Evolutionary conservation across 2,329 filamentous ascomycete genomes (phyloP).

Genomic region (Sarocladium brachiariae): DNA sequence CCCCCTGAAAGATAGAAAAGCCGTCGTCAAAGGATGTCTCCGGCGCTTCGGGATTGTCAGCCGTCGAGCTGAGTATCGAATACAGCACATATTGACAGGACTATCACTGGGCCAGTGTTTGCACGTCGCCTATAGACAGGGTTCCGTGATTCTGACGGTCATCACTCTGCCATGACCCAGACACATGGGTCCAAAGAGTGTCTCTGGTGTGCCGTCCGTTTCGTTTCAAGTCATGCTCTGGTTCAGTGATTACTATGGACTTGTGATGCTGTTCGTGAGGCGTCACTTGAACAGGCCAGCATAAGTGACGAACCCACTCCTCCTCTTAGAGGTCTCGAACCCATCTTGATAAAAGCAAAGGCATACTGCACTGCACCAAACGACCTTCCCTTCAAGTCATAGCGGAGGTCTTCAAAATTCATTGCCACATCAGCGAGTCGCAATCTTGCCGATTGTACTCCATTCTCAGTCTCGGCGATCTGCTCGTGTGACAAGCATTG

Average conservation of each 20-base stretch:
- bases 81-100: background rate
- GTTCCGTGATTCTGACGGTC: background rate
- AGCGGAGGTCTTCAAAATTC: background rate
- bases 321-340: too few species aligned
- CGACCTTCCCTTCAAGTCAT: background rate
- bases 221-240: background rate
- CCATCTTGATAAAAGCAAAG: too few species aligned
- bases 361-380: background rate
- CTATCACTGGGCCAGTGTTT: background rate
- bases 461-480: background rate
- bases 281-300: background rate
- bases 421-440: background rate
- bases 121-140: background rate
- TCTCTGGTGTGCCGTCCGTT: background rate
- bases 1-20: too few species aligned
- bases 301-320: too few species aligned
- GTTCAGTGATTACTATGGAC: background rate
- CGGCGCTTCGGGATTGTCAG: slow-evolving; percentile 1
- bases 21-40: too few species aligned
- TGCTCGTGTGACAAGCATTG: slow-evolving; percentile 4
- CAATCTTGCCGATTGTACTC: background rate
- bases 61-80: background rate
- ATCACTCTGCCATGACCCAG: background rate
- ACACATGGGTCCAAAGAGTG: background rate
- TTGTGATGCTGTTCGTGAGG: background rate